phyloP scores from a whole-genome alignment of 495 filamentous ascomycete genomes.

The Neurospora sp. region DNA sequence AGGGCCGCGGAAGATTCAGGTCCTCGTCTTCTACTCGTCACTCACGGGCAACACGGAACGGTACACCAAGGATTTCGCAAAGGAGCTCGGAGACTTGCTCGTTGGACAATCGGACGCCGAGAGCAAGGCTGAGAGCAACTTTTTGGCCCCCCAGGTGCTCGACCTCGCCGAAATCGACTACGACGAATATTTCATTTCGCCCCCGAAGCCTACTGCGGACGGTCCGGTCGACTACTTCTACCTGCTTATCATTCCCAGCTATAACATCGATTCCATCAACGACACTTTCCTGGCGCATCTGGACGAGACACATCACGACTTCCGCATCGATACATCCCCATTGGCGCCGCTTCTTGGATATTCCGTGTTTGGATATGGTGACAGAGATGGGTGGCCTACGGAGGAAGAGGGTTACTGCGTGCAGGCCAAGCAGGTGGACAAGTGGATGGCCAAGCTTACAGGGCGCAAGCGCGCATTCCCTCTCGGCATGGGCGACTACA shows the following conservation, averaged over 20 bases:
- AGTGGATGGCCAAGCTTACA: conserved; percentile 90
- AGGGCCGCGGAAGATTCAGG: conserved; percentile 47
- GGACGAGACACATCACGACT: conserved; percentile 87
- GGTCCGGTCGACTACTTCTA: conserved; percentile 57
- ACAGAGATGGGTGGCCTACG: conserved; percentile 81
- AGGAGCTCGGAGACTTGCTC: conserved; percentile 34
- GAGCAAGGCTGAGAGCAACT: conserved; percentile 12
- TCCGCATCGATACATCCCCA: conserved; percentile 84
- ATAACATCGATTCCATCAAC: conserved; percentile 85
- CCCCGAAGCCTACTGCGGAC: conserved; percentile 34
- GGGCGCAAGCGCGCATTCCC: conserved; percentile 70
- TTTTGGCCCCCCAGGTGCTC: conserved; percentile 55
- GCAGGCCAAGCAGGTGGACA: conserved; percentile 80
- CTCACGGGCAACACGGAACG: conserved; percentile 70
- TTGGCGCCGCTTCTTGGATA: conserved; percentile 70
- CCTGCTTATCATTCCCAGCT: conserved; percentile 71
- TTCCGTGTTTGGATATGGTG: conserved; percentile 88
- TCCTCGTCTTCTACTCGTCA: conserved; percentile 79
- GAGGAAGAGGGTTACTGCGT: conserved; percentile 86
- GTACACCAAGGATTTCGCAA: conserved; percentile 47
- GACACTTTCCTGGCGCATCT: conserved; percentile 74
- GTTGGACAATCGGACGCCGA: conserved; percentile 1
- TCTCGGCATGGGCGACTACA: conserved; percentile 78
- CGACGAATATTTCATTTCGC: conserved; percentile 78
- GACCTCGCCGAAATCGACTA: conserved; percentile 81